Conservation (phyloP, 371 early-diverging fungal genomes). For the Mucor circinelloides region DNA sequence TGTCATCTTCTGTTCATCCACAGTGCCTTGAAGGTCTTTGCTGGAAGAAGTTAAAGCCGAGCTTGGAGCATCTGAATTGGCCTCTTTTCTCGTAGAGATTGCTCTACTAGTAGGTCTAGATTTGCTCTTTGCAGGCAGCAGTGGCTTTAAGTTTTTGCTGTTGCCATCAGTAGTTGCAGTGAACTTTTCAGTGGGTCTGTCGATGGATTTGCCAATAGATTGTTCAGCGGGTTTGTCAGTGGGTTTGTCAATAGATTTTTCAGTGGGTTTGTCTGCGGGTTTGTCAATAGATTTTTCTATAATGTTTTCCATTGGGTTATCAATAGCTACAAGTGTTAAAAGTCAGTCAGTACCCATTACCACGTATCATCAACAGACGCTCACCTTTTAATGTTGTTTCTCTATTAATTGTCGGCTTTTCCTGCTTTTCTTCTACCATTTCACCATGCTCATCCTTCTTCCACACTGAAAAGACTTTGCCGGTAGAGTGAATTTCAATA, state of each 20-base stretch:
- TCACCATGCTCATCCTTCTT: conserved; percentile 6
- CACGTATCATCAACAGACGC: background rate
- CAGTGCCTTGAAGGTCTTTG: background rate
- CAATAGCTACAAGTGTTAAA: background rate
- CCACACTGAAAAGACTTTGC: conserved; percentile 26
- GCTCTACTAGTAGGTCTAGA: background rate
- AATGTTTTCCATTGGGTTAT: background rate
- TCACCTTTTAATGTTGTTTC: background rate
- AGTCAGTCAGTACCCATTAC: background rate
- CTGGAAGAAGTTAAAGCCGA: background rate
- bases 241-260: background rate
- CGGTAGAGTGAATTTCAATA: conserved; percentile 22
- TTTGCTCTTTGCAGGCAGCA: background rate
- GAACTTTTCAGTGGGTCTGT: no score
- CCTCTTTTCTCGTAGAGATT: background rate
- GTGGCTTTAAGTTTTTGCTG: background rate
- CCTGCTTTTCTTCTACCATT: background rate
- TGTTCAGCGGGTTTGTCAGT: no score
- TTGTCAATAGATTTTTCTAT: background rate
- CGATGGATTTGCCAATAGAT: background rate
- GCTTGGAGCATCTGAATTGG: background rate
- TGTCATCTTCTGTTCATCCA: background rate
- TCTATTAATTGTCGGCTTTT: background rate
- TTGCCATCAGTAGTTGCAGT: background rate
- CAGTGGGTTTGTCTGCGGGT: no score